phyloP scores from a whole-genome alignment of 1,284 basidiomycete genomes.

The Trametes polyzona region DNA sequence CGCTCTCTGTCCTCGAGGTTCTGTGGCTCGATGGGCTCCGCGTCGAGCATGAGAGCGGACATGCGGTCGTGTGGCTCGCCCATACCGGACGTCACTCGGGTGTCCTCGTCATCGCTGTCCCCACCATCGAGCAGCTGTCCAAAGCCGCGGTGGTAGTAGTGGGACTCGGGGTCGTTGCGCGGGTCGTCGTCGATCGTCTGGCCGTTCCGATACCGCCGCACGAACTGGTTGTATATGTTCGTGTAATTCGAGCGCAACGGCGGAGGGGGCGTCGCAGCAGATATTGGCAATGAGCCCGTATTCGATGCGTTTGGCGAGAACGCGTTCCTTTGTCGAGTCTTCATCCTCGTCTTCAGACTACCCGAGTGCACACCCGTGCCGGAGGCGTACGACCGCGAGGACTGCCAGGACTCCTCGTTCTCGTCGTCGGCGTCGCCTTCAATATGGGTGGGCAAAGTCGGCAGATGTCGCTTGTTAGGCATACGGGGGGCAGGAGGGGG shows the following conservation, averaged over 20 bases:
- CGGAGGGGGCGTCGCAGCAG: conserved; percentile 29
- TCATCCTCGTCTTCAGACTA: conserved; percentile 30
- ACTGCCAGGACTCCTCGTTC: conserved; percentile 50
- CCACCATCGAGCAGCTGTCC: conserved; percentile 73
- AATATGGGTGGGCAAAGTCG: conserved; percentile 67
- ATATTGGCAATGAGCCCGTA: conserved; percentile 36
- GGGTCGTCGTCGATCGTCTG: conserved; percentile 63
- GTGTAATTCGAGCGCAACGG: conserved; percentile 52
- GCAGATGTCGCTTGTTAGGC: conserved; percentile 55
- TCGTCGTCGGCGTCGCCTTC: conserved; percentile 52
- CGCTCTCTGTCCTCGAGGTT: conserved; percentile 79
- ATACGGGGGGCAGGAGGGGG: conserved; percentile 13
- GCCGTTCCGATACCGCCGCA: conserved; percentile 69
- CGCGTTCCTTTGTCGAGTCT: conserved; percentile 43
- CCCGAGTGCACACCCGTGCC: conserved; percentile 26
- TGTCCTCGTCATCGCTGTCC: conserved; percentile 78
- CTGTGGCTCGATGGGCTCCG: conserved; percentile 62
- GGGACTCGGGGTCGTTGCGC: conserved; percentile 73
- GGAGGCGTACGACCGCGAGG: conserved; percentile 27
- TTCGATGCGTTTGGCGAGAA: conserved; percentile 39
- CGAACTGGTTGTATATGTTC: conserved; percentile 78
- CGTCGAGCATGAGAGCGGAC: conserved; percentile 58
- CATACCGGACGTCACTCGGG: conserved; percentile 43
- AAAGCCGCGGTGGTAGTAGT: conserved; percentile 73
- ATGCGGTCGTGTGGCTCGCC: conserved; percentile 56